These are phyloP conservation scores for Gnomoniopsis sp. DNA, from an alignment of 2,329 filamentous ascomycete species.

Conservation along the genomic window DNA sequence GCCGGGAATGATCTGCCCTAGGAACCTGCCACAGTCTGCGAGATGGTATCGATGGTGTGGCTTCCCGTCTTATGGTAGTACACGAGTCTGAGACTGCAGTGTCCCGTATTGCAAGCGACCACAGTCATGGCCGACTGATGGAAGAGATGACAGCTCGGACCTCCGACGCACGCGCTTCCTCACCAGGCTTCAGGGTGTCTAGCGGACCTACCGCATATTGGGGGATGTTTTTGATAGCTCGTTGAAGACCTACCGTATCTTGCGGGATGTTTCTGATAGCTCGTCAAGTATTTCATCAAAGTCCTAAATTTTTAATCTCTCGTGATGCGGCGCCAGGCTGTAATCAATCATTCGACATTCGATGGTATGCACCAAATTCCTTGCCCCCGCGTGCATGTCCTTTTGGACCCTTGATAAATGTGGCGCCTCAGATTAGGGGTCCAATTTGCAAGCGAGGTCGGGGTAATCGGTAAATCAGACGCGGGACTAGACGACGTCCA, in stretches of 20 bases:
- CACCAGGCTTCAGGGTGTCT: background rate
- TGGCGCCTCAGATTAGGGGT: background rate
- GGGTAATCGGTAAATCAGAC: slow-evolving; percentile 2
- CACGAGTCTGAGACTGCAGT: background rate
- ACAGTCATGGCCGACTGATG: background rate
- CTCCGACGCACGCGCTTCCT: background rate
- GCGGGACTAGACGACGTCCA: background rate
- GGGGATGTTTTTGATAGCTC: background rate
- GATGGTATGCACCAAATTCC: slow-evolving; percentile 5
- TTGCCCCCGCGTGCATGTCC: slow-evolving; percentile 6
- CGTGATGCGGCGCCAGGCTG: slow-evolving; percentile 1
- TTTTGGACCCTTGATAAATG: slow-evolving; percentile 3
- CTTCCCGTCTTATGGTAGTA: background rate
- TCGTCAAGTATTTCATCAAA: too few species aligned
- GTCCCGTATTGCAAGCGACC: background rate
- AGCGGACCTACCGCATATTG: background rate
- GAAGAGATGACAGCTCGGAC: background rate
- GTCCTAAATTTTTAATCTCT: background rate
- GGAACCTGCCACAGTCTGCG: background rate
- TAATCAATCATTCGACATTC: background rate
- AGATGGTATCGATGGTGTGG: background rate
- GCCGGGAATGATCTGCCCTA: background rate
- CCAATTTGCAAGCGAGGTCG: slow-evolving; percentile 12
- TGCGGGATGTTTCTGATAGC: background rate
- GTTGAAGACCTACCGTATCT: background rate